Percentiles rank a stretch among this genome's conserved stretches.
Evolutionary conservation across 106 monocot species (phyloP).

Genomic region (Platanthera zijinensis): DNA sequence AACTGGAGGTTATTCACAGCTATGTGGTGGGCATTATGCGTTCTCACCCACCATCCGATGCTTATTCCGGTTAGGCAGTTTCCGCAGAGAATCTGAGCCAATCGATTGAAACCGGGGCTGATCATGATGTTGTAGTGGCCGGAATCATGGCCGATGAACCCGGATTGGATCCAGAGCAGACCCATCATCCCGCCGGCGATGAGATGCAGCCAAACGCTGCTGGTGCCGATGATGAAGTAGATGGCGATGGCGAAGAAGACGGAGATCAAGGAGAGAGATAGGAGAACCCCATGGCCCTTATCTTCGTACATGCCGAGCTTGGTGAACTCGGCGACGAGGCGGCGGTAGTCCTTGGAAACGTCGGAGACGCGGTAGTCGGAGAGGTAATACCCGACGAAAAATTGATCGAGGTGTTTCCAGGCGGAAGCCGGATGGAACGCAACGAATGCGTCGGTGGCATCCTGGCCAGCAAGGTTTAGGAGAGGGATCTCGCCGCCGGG

Average conservation of each 20-base stretch:
- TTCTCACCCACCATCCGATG: constrained; percentile 69
- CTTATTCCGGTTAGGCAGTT: constrained; percentile 55
- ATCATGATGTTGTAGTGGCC: constrained; percentile 45
- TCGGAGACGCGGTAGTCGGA: constrained; percentile 43
- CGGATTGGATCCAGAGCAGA: constrained; percentile 49
- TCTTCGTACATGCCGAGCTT: constrained; percentile 38
- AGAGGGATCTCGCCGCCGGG: constrained; percentile 72
- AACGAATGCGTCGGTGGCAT: constrained; percentile 59
- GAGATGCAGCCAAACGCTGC: constrained; percentile 18
- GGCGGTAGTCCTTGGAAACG: constrained; percentile 53
- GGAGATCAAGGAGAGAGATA: constrained; percentile 16
- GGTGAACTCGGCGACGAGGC: constrained; percentile 40
- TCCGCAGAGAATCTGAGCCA: constrained; percentile 29
- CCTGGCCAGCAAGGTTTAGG: constrained; percentile 54
- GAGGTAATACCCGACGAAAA: constrained; percentile 33
- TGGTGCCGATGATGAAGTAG: constrained; percentile 16
- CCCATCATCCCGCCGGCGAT: constrained; percentile 30
- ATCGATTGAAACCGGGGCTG: constrained; percentile 8
- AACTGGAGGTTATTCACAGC: constrained; percentile 58
- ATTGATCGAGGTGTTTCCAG: constrained; percentile 38
- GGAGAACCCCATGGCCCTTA: constrained; percentile 25
- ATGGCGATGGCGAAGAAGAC: constrained; percentile 20
- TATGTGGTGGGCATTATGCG: constrained; percentile 65
- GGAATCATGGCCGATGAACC: constrained; percentile 59
- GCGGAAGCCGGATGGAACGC: constrained; percentile 51